These are phyloP conservation scores for Blastocystis hominis DNA, from an alignment of 352 stramenopile genomes.

Conservation along the genomic window DNA sequence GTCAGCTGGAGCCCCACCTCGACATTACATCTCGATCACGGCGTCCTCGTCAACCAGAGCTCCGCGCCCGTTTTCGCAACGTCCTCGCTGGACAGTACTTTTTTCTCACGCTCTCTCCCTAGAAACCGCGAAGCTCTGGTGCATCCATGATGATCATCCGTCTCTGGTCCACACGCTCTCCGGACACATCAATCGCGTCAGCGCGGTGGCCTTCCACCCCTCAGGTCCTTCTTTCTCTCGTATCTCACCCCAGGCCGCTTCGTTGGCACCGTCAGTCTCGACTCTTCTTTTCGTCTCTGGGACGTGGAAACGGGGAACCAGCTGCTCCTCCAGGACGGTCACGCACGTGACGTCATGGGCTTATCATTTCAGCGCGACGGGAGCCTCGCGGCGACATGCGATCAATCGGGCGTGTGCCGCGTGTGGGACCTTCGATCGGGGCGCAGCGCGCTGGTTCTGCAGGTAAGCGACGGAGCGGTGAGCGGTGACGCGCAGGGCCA, in stretches of 20 bases:
- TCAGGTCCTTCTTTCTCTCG: constrained; percentile 9
- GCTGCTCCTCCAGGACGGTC: constrained; percentile 78
- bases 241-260: constrained; percentile 64
- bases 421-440: constrained; percentile 80
- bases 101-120: constrained; percentile 70
- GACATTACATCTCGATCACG: constrained; percentile 70
- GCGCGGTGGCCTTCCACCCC: constrained; percentile 76
- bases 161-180: constrained; percentile 68
- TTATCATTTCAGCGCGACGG: constrained; percentile 81
- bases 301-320: constrained; percentile 76
- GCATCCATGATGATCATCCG: constrained; percentile 65
- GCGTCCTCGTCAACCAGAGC: constrained; percentile 72
- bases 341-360: constrained; percentile 80
- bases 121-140: constrained; percentile 74
- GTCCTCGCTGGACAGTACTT: constrained; percentile 64
- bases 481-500: not conserved
- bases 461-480: not conserved
- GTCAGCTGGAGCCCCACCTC: constrained; percentile 61
- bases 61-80: not conserved
- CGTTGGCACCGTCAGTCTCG: constrained; percentile 78
- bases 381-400: constrained; percentile 73
- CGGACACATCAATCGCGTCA: constrained; percentile 76
- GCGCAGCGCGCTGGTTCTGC: constrained; percentile 65
- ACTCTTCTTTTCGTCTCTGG: constrained; percentile 81
- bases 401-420: constrained; percentile 74